Base-by-base conservation (phyloP, 2,329 filamentous ascomycete species). In the Colletotrichum sp. region DNA sequence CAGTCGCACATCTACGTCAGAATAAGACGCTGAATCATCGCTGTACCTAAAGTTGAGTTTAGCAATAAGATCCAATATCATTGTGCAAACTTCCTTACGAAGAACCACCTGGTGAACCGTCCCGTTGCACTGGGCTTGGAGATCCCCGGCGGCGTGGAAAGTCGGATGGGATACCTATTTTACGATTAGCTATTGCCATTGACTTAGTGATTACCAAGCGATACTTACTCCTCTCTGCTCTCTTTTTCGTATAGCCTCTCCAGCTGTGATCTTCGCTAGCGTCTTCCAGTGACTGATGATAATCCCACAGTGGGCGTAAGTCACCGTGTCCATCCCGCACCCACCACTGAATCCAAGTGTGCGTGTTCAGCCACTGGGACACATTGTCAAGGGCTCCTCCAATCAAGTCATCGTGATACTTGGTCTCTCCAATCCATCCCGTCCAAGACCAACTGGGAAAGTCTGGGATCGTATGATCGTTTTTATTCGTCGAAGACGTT, bases 371-470 rank as follows among this genome's bases (percentile, higher is more conserved):
- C 84, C 84, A 85, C n/a, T 82, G 79, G 3, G 78, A 75, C 3
- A 84, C 77, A 69, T 85, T 80, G 8, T 68, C 63, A 9, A 82
- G 63, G 36, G 77, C 78, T 21, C 81, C 82, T 3, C 75, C 77
- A 5, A 84, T 52, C 34, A 79, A 70, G 5, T 57, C 71, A 6
- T 63, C 64, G 13, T 77, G 76, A 66, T 83, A 81, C 7, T 77
- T 78, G 6, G 78, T 78, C 44, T 72, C 67, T 8, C 78, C 78
- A 7, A 77, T 76, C 83, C 83, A 85, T 1, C 84, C 83, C 52
- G 78, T 79, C 84, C 83, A 85, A 3, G 82, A 82, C 84, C 84
- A 85, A 57, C 79, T 84, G 3, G 84, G 83, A 44, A 85, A 84
- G 32, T 81, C 63, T 8, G 70, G 70, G 21, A 72, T 67, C 15